Evolutionary conservation across 1,139 yeast species (phyloP), one percentile per base, ranked within the genome.

Genomic region (Candida dubliniensis): DNA sequence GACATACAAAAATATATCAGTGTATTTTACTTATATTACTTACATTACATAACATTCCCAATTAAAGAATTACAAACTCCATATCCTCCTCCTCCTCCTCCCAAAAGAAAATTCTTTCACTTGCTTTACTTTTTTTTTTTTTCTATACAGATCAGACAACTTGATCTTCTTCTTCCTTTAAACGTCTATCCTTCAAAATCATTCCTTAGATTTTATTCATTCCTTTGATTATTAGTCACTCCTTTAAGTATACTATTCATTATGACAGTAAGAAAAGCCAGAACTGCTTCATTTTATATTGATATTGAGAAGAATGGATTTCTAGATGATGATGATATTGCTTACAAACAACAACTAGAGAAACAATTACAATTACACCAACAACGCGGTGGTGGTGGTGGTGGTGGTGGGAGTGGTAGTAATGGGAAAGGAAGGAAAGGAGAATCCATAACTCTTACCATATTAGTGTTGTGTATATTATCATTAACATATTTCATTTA

Each of bases 271-370:
- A 46, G 48, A 36, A 46, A 43, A 33, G 15, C 41, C 9, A 43
- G 41, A 34, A 36, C 42, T 13, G 48, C 52, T 4, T 52, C 57
- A 2, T 55, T 56, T 42, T 52, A 49, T 40, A 47, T 52, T 31
- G 59, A 56, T 39, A 45, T 55, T 30, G 59, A 56, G 36, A 54
- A 55, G 40, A 41, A 46, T 34, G 33, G 25, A 11, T 12, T 31
- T 6, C 30, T 31, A n/a, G 31, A 43, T 24, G 36, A 37, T 18
- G 41, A 14, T 10, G 40, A 41, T 18, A 4, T 25, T n/a, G 27
- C 35, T 23, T 3, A 34, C 7, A 31, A 25, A n/a, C 30, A 38
- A 37, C 38, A 38, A 5, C 29, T 29, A 30, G 33, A 30, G 29
- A 18, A 27, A 27, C 27, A 36, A 18, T n/a, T 24, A 30, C 15